phyloP scores from a whole-genome alignment of 169 alveolate species.

The Amoebophrya sp. region DNA sequence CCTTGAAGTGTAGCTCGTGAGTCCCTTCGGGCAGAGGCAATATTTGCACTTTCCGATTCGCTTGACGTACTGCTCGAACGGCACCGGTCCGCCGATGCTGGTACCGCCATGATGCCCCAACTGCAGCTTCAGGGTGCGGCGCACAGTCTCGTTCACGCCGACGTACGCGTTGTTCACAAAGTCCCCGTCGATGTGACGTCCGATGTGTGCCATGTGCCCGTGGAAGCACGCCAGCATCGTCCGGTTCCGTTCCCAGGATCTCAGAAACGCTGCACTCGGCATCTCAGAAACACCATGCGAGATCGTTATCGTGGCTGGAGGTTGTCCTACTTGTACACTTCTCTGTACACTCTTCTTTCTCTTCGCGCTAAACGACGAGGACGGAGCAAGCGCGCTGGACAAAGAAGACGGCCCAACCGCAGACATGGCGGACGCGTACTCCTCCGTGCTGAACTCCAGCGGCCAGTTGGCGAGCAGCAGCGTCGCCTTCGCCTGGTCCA shows the following conservation, averaged over 20 bases:
- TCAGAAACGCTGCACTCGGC: no score
- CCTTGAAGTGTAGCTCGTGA: slow-evolving; percentile 31
- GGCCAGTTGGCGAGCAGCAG: background rate
- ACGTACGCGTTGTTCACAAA: background rate
- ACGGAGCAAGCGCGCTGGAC: no score
- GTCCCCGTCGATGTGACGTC: background rate
- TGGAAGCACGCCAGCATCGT: background rate
- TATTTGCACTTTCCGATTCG: background rate
- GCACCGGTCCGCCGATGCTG: background rate
- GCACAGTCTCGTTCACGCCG: slow-evolving; percentile 24
- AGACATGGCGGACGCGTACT: no score
- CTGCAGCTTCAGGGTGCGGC: background rate
- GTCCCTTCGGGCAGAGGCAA: slow-evolving; percentile 5
- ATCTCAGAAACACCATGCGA: no score
- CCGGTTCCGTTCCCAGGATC: slow-evolving; percentile 10
- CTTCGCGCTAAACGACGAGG: no score
- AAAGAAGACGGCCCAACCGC: no score
- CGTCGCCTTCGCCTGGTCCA: background rate
- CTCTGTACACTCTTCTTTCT: no score
- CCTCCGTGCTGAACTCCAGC: no score
- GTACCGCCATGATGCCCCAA: background rate
- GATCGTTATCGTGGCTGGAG: no score
- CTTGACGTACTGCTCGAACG: background rate
- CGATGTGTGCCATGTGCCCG: background rate
- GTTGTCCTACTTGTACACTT: no score